phyloP scores from a whole-genome alignment of 2,329 filamentous ascomycete species.

The Thyridium curvatum region DNA sequence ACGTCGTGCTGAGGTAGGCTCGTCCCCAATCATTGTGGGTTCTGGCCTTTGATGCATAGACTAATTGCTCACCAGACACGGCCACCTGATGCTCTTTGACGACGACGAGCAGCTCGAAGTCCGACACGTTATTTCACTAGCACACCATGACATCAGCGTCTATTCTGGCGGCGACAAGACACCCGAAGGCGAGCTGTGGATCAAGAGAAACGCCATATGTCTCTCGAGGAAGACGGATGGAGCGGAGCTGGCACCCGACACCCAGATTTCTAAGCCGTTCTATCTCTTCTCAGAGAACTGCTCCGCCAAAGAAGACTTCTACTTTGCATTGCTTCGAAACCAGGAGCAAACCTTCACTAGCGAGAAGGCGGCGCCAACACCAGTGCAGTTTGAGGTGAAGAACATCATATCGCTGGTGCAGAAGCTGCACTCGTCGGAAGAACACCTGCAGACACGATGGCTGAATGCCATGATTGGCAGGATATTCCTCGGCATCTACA shows the following conservation, averaged over 20 bases:
- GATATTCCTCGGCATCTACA: slow-evolving; percentile 82
- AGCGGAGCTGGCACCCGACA: slow-evolving; percentile 48
- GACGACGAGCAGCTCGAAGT: slow-evolving; percentile 94
- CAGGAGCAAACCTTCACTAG: slow-evolving; percentile 63
- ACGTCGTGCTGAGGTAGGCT: slow-evolving; percentile 75
- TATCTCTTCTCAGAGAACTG: slow-evolving; percentile 93
- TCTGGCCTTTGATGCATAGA: not conserved
- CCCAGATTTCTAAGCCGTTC: slow-evolving; percentile 68
- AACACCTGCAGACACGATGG: slow-evolving; percentile 86
- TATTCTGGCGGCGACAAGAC: slow-evolving; percentile 74
- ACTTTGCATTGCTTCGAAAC: slow-evolving; percentile 83
- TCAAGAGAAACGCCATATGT: slow-evolving; percentile 87
- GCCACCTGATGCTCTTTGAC: slow-evolving; percentile 95
- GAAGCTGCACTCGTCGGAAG: slow-evolving; percentile 82
- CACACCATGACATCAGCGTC: slow-evolving; percentile 78
- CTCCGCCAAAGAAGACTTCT: slow-evolving; percentile 97
- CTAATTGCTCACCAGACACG: slow-evolving; percentile 56
- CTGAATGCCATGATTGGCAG: slow-evolving; percentile 87
- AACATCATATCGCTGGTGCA: slow-evolving; percentile 88
- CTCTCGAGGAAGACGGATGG: slow-evolving; percentile 59
- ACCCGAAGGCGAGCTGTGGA: slow-evolving; percentile 88
- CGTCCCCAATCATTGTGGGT: slow-evolving; percentile 1
- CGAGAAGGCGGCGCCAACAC: slow-evolving; percentile 50
- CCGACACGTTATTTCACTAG: slow-evolving; percentile 87
- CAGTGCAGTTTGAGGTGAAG: slow-evolving; percentile 72